These are phyloP conservation scores for Cinchona pubescens DNA, from an alignment of 257 asterid genomes.

Conservation along the genomic window DNA sequence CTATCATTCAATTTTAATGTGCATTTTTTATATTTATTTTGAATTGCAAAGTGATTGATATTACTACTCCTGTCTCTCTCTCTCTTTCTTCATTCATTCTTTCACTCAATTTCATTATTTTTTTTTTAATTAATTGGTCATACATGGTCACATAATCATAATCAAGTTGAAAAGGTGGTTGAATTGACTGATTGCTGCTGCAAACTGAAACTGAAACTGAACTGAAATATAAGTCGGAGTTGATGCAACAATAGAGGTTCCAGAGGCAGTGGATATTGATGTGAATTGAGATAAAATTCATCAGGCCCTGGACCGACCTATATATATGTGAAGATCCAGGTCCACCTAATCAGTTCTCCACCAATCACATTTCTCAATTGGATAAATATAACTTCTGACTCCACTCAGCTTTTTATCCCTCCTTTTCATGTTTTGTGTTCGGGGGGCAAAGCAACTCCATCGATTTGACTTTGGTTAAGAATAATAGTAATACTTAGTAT, in stretches of 20 bases:
- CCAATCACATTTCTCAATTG: constrained; percentile 1
- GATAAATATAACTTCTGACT: background rate
- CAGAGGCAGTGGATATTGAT: constrained; percentile 8
- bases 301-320: constrained; percentile 1
- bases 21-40: no score
- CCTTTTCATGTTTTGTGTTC: background rate
- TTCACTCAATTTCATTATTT: no score
- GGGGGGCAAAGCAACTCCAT: background rate
- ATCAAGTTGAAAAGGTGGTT: background rate
- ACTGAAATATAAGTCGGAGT: constrained; percentile 4
- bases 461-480: background rate
- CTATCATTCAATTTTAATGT: no score
- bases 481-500: no score
- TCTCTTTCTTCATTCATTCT: background rate
- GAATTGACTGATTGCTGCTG: constrained; percentile 23
- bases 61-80: no score
- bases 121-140: background rate
- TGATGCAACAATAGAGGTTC: constrained; percentile 8
- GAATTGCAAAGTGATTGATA: no score
- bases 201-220: constrained; percentile 14
- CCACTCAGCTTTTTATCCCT: background rate
- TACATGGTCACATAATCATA: constrained; percentile 21
- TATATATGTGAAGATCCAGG: no score
- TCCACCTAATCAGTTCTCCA: constrained; percentile 3
- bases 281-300: constrained; percentile 7